These are phyloP conservation scores for Aspergillus pseudotamarii DNA, from an alignment of 2,329 filamentous ascomycete species.

Conservation along the genomic window DNA sequence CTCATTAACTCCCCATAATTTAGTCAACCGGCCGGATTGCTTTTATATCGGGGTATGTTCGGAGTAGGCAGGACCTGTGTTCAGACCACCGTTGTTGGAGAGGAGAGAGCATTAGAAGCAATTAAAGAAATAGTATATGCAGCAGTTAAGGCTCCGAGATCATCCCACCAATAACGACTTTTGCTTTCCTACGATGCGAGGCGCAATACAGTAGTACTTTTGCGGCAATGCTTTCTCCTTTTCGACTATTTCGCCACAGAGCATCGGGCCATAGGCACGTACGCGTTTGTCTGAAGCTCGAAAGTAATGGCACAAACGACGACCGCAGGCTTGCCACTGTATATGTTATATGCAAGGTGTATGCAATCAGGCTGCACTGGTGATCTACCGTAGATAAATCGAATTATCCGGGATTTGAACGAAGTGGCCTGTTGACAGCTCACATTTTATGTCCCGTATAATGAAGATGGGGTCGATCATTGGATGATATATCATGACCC, in stretches of 20 bases:
- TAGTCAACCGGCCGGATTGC: neutral
- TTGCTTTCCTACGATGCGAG: neutral
- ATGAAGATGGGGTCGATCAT: neutral
- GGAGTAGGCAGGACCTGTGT: neutral
- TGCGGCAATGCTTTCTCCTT: neutral
- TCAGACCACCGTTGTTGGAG: neutral
- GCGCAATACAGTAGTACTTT: neutral
- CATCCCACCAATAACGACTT: neutral
- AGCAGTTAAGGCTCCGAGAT: neutral
- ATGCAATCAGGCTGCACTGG: neutral
- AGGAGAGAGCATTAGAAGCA: neutral
- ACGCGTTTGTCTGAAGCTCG: neutral
- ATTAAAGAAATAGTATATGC: neutral
- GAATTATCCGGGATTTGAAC: conserved; percentile 3
- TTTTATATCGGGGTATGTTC: conserved; percentile 1
- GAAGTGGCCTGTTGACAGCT: neutral
- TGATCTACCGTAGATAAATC: conserved; percentile 10
- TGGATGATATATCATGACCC: neutral
- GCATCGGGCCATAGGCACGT: neutral
- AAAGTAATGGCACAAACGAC: neutral
- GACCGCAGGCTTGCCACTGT: neutral
- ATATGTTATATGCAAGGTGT: conserved; percentile 4
- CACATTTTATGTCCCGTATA: neutral
- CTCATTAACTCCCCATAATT: neutral
- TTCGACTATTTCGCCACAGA: neutral